Evolutionary conservation across 108 stramenopile species (phyloP).

Genomic region (Discostella stelligeroides): DNA sequence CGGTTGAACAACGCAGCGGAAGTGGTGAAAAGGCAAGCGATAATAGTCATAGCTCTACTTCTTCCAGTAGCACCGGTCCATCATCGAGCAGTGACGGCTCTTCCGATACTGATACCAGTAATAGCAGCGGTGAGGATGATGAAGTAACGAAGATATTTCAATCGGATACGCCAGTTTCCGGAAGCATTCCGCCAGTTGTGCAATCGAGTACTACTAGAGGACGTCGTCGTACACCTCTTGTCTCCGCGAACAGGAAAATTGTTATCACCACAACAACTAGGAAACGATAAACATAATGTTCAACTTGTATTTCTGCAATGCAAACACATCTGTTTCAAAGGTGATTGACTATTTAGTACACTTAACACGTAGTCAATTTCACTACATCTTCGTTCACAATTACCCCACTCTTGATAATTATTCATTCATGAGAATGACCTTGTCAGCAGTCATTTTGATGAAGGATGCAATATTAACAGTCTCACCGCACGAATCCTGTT

Average conservation of each 20-base stretch:
- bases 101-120: slow-evolving; percentile 10
- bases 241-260: slow-evolving; percentile 21
- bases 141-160: slow-evolving; percentile 2
- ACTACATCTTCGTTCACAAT: too few relatives aligned
- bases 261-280: slow-evolving; percentile 5
- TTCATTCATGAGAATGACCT: too few relatives aligned
- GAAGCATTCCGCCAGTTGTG: not conserved
- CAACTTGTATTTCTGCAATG: not conserved
- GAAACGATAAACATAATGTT: not conserved
- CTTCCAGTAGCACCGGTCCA: slow-evolving; percentile 10
- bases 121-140: slow-evolving; percentile 6
- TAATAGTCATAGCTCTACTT: slow-evolving; percentile 8
- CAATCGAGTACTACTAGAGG: slow-evolving; percentile 17
- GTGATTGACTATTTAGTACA: not conserved
- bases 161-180: not conserved
- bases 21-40: not conserved
- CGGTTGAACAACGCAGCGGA: not conserved
- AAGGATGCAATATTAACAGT: slow-evolving; percentile 32
- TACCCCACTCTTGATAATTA: too few relatives aligned
- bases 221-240: slow-evolving; percentile 26
- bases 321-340: not conserved
- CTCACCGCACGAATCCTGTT: slow-evolving; percentile 41
- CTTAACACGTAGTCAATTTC: too few relatives aligned
- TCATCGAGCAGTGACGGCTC: slow-evolving; percentile 19
- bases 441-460: too few relatives aligned